Conservation (phyloP, 176 grass and related monocot species). For the Cenchrus americanus region DNA sequence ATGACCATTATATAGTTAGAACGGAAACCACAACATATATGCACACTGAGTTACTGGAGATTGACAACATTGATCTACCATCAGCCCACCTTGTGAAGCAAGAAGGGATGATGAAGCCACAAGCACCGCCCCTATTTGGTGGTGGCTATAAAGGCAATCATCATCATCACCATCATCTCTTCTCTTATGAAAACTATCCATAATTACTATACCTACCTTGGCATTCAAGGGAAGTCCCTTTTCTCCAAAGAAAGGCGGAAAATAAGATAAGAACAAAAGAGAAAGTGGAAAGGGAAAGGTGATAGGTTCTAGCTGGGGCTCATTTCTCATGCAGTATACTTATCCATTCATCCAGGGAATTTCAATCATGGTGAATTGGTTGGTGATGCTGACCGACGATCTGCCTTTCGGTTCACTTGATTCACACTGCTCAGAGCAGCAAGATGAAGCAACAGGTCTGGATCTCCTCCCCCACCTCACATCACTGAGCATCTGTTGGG, state of each 20-base stretch:
- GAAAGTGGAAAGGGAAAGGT: neutral
- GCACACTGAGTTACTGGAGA: slow-evolving; percentile 18
- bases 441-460: neutral
- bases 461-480: slow-evolving; percentile 41
- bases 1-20: slow-evolving; percentile 21
- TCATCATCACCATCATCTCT: neutral
- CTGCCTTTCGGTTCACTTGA: slow-evolving; percentile 15
- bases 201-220: slow-evolving; percentile 81
- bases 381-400: neutral
- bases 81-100: slow-evolving; percentile 14
- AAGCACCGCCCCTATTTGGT: neutral
- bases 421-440: neutral
- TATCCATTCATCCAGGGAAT: neutral
- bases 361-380: neutral
- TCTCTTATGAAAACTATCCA: slow-evolving; percentile 50
- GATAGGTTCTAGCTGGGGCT: slow-evolving; percentile 28
- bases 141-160: slow-evolving; percentile 6
- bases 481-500: slow-evolving; percentile 77
- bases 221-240: slow-evolving; percentile 52
- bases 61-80: slow-evolving; percentile 20
- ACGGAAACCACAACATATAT: neutral
- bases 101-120: neutral
- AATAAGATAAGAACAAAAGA: slow-evolving; percentile 18
- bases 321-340: slow-evolving; percentile 35
- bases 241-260: slow-evolving; percentile 31